Conservation (phyloP, 1,139 yeast genomes). For the Taphrina sp. region DNA sequence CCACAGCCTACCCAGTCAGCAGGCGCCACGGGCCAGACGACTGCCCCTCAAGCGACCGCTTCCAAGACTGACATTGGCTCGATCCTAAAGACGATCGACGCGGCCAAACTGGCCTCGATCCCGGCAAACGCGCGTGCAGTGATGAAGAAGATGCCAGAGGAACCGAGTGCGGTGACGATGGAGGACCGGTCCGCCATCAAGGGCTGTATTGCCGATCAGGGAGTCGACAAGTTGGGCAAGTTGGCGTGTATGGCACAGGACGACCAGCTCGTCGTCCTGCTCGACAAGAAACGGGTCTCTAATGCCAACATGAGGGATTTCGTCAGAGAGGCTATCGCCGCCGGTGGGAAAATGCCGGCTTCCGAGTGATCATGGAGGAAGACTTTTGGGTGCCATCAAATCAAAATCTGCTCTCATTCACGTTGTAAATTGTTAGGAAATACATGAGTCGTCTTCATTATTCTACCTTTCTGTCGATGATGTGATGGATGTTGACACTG, state of each 20-base stretch:
- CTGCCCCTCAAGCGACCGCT: conserved; percentile 2
- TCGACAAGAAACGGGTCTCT: conserved; percentile 14
- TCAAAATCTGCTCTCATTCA: too few species aligned
- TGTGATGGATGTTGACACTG: too few species aligned
- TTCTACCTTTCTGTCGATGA: too few species aligned
- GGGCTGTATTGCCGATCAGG: conserved; percentile 9
- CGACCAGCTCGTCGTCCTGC: conserved; percentile 25
- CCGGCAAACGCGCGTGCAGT: conserved; percentile 28
- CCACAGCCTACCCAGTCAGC: too few species aligned
- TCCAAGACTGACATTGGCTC: conserved; percentile 22
- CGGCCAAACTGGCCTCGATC: conserved; percentile 14
- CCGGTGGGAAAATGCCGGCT: conserved; percentile 20
- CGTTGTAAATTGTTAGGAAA: too few species aligned
- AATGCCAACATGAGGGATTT: conserved; percentile 24
- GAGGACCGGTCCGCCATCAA: conserved; percentile 26
- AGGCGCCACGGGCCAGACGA: neutral
- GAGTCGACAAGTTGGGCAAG: conserved; percentile 15
- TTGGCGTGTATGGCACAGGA: conserved; percentile 25
- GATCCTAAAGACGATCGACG: conserved; percentile 27
- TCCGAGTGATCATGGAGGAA: too few species aligned
- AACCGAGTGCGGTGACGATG: conserved; percentile 11
- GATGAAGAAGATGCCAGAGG: conserved; percentile 30
- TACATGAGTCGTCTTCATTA: too few species aligned
- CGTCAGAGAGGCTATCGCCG: conserved; percentile 19
- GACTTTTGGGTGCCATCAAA: too few species aligned